Percentiles rank a stretch among this genome's conserved stretches.
Evolutionary conservation across 2,329 filamentous ascomycete genomes (phyloP).

Genomic region (Mollisia scopiformis): DNA sequence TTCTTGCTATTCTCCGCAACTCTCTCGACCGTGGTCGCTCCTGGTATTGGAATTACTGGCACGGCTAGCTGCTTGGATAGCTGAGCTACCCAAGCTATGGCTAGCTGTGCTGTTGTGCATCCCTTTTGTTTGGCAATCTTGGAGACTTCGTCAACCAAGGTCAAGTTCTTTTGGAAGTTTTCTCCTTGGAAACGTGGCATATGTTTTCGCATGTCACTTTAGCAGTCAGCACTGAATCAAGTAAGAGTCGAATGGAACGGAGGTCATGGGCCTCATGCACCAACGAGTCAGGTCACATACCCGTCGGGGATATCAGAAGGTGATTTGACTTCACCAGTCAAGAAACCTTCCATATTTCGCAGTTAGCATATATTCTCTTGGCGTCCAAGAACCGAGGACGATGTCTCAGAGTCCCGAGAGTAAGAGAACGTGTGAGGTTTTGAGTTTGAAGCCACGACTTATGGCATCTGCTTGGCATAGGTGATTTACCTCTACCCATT

Average conservation of each 20-base stretch:
- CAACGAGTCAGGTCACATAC: too few species aligned
- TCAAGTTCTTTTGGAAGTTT: conserved; percentile 65
- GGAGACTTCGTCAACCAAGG: conserved; percentile 61
- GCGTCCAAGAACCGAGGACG: too few species aligned
- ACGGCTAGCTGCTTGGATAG: conserved; percentile 33
- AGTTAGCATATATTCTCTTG: conserved; percentile 16
- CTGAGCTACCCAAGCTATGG: conserved; percentile 57
- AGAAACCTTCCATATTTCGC: conserved; percentile 4
- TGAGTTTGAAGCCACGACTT: too few species aligned
- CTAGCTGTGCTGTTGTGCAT: conserved; percentile 65
- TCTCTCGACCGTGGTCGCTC: conserved; percentile 57
- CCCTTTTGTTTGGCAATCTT: conserved; percentile 61
- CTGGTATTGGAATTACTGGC: conserved; percentile 67
- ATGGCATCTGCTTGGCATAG: too few species aligned
- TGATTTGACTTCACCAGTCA: conserved; percentile 55
- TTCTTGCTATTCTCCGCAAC: conserved; percentile 62
- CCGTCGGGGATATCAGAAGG: conserved; percentile 55
- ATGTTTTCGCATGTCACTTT: conserved; percentile 58
- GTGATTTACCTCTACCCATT: conserved; percentile 58
- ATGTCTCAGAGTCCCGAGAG: too few species aligned
- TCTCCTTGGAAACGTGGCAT: conserved; percentile 64
- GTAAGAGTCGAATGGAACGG: too few species aligned
- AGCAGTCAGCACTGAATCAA: too few species aligned
- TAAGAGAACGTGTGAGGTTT: too few species aligned
- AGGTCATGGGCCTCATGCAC: too few species aligned